Percentiles rank a stretch among this genome's conserved stretches.
Evolutionary conservation across 2,329 filamentous ascomycete species (phyloP).

Genomic region (Aspergillus versicolor): DNA sequence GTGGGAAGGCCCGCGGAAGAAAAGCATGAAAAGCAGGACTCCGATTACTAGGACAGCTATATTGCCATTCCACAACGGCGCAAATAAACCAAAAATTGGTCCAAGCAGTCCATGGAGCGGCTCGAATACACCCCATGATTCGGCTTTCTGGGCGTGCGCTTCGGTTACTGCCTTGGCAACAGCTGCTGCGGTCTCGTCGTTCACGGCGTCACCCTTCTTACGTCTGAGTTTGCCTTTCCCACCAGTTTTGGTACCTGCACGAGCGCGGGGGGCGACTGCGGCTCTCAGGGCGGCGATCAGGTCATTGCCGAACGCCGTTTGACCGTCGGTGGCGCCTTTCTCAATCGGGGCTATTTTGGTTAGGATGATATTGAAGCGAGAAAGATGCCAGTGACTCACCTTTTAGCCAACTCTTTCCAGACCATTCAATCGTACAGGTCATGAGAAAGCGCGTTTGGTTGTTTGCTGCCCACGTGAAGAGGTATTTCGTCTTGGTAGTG

Average conservation of each 20-base stretch:
- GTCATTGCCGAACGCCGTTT: conserved; percentile 77
- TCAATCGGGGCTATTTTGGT: conserved; percentile 77
- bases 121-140: conserved; percentile 78
- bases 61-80: conserved; percentile 72
- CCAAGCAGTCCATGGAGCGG: conserved; percentile 69
- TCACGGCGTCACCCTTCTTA: conserved; percentile 55
- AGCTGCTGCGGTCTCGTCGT: conserved; percentile 41
- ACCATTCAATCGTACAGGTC: conserved; percentile 92
- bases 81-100: conserved; percentile 67
- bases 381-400: conserved; percentile 54
- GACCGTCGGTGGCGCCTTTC: conserved; percentile 89
- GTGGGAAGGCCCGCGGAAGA: conserved; percentile 57
- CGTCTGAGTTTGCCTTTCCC: conserved; percentile 59
- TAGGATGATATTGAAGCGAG: conserved; percentile 22
- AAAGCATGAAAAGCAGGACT: conserved; percentile 70
- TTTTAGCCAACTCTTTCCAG: conserved; percentile 96
- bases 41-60: conserved; percentile 73
- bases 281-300: conserved; percentile 72
- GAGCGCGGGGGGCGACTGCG: conserved; percentile 66
- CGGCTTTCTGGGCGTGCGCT: conserved; percentile 39
- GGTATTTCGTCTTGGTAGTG: conserved; percentile 88
- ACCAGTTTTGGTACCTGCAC: conserved; percentile 50
- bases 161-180: conserved; percentile 46
- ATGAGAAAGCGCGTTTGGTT: conserved; percentile 83
- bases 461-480: conserved; percentile 84